Conservation (phyloP, 176 grass and related monocot species). For the Cocos nucifera region DNA sequence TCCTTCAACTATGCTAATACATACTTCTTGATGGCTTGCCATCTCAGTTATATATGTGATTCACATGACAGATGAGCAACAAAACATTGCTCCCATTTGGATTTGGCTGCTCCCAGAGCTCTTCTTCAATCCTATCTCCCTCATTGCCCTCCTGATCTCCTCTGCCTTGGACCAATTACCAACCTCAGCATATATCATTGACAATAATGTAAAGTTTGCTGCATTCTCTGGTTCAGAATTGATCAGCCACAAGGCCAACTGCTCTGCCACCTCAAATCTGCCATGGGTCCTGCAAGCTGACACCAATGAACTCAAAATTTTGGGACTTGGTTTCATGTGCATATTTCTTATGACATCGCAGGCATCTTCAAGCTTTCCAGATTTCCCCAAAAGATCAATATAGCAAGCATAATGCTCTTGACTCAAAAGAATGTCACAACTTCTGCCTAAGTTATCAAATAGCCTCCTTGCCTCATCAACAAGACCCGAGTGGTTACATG, state of each 20-base stretch:
- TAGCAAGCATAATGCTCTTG: conserved; percentile 14
- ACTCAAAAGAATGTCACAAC: neutral
- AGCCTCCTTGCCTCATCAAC: conserved; percentile 2
- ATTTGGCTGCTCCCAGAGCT: too few species aligned
- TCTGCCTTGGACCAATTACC: conserved; percentile 13
- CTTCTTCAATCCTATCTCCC: neutral
- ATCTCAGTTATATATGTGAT: too few species aligned
- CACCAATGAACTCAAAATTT: conserved; percentile 8
- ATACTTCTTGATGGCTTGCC: too few species aligned
- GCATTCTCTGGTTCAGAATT: conserved; percentile 18
- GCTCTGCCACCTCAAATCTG: conserved; percentile 3
- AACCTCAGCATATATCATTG: neutral
- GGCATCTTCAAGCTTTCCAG: conserved; percentile 12
- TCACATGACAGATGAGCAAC: too few species aligned
- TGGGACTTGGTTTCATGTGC: conserved; percentile 9
- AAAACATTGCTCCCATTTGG: too few species aligned
- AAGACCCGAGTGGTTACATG: conserved; percentile 15
- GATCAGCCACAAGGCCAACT: conserved; percentile 13
- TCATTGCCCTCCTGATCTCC: conserved; percentile 10
- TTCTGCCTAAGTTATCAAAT: neutral
- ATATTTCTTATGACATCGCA: conserved; percentile 3
- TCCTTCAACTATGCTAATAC: too few species aligned
- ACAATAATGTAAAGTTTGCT: conserved; percentile 13
- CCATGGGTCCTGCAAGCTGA: conserved; percentile 4
- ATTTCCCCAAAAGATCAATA: conserved; percentile 4